Conservation (phyloP, 1,139 yeast genomes). For the Magnusiomyces starmeri region DNA sequence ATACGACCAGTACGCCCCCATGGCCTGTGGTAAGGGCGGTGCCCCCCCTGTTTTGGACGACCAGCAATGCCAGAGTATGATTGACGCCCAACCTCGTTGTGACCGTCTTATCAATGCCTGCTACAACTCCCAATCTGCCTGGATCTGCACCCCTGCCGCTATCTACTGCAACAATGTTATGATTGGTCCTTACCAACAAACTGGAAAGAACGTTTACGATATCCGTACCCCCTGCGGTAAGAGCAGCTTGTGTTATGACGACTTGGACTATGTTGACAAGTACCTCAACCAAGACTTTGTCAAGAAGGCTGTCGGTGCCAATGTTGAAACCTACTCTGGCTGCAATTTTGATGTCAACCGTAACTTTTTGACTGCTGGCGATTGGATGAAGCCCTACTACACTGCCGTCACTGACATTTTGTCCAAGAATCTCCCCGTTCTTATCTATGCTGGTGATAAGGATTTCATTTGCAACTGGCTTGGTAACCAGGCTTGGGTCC, state of each 20-base stretch:
- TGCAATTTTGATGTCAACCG: constrained; percentile 52
- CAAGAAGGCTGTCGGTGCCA: constrained; percentile 52
- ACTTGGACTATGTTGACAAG: constrained; percentile 46
- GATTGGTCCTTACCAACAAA: constrained; percentile 46
- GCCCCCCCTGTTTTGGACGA: constrained; percentile 57
- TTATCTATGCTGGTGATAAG: constrained; percentile 83
- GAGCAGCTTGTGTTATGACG: constrained; percentile 51
- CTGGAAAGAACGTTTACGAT: constrained; percentile 65
- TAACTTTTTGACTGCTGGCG: constrained; percentile 53
- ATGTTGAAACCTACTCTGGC: constrained; percentile 47
- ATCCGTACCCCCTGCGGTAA: constrained; percentile 54
- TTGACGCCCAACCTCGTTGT: constrained; percentile 50
- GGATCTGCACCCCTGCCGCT: constrained; percentile 52
- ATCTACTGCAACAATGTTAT: constrained; percentile 65
- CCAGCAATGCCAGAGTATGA: constrained; percentile 54
- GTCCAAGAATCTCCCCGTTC: constrained; percentile 58
- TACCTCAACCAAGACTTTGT: constrained; percentile 56
- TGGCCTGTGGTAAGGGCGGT: constrained; percentile 84
- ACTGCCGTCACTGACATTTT: constrained; percentile 51
- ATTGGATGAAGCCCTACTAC: constrained; percentile 60
- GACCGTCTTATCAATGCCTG: constrained; percentile 47
- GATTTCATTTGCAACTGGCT: constrained; percentile 89
- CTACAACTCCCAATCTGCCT: constrained; percentile 47
- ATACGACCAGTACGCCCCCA: constrained; percentile 62
- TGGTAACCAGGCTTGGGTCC: constrained; percentile 76